Evolutionary conservation across 345 rosid species (phyloP), one percentile per base, ranked within the genome.

Genomic region (Gynandropsis gynandra): DNA sequence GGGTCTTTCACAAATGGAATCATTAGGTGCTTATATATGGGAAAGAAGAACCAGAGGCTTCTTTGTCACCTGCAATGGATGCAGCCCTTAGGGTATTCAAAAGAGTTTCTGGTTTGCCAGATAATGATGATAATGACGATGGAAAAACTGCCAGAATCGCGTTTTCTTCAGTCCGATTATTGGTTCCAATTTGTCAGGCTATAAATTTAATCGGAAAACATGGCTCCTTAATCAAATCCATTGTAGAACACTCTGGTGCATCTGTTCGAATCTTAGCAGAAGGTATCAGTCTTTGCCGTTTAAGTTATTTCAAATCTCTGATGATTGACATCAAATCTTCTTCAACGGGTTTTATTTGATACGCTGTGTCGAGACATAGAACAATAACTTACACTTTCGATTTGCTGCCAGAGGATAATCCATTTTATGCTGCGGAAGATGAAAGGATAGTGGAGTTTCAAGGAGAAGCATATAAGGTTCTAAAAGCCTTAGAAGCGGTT

Each of bases 201-300:
- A 87, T 84, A 7, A 82, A 75, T 70, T 73, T 92, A 33, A 92
- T 92, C 27, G 97, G 98, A 37, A 92, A 85, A 67, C 97, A 92
- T 54, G 98, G 97, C 9, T 85, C 84, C 11, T 53, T 69, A 24
- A 87, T 92, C 42, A 92, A 78, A 52, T 92, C 95, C 1, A 80
- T 92, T 13, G 95, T 87, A 45, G 96, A 92, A 69, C 75, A 52
- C 50, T 70, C 89, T 50, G 81, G 86, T 58, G 93, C 93, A 42
- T 65, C 80, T 31, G 86, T 87, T 40, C 81, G 96, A 21, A 81
- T 87, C 36, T 71, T 92, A 52, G 58, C 89, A 18, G 80, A 72
- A 71, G 95, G 95, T 84, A 68, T 54, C 59, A 5, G n/a, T 9
- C 16, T 47, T 4, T 32, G 4, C 5, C 4, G 4, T 49, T 39